Evolutionary conservation across 768 basidiomycete genomes (phyloP), one percentile per base, ranked within the genome.

Genomic region (Phanerochaete carnosa): DNA sequence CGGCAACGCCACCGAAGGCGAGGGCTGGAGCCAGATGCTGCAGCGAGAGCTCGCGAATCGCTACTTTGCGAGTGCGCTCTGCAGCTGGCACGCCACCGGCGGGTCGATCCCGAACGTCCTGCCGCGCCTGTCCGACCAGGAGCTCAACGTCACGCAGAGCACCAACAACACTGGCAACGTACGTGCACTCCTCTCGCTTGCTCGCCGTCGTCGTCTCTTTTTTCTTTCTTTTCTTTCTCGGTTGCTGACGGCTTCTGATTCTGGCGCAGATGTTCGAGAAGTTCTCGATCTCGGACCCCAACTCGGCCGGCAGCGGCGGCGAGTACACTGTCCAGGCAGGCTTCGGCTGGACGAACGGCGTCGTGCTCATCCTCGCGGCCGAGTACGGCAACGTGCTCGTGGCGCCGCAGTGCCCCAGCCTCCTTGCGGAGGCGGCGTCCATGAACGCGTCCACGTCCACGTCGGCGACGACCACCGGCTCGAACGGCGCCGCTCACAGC

Each of bases 1-100:
- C 23, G 88, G 89, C 9, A 90, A 85, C 62, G 79, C 80, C 3
- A 80, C 75, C 0, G 63, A 66, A 12, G 80, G 80, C 12, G 90
- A 90, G 67, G 88, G 84, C 2, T 92, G 90, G 91, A 78, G 74
- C 3, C 73, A 78, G 19, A 75, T 80, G 6, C 76, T 95, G 19
- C 78, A 78, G 66, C 81, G 90, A 46, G 85, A 92, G 69, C 76
- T 95, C 62, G 92, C 90, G 8, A 95, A 96, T 69, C 82, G 95
- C 39, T 96, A 95, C 72, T 78, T 91, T 65, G 77, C 88, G 28
- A 89, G 92, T 63, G 85, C 85, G 1, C 80, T 96, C 62, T 97
- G 95, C 73, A 93, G 91, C 65, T 98, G 95, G 95, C 83, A 87
- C 65, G 87, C 91, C 13, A 97, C 94, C 0, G 95, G 95, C 33